Conservation (phyloP, 2,329 filamentous ascomycete species). For the Colletotrichum liaoningense region DNA sequence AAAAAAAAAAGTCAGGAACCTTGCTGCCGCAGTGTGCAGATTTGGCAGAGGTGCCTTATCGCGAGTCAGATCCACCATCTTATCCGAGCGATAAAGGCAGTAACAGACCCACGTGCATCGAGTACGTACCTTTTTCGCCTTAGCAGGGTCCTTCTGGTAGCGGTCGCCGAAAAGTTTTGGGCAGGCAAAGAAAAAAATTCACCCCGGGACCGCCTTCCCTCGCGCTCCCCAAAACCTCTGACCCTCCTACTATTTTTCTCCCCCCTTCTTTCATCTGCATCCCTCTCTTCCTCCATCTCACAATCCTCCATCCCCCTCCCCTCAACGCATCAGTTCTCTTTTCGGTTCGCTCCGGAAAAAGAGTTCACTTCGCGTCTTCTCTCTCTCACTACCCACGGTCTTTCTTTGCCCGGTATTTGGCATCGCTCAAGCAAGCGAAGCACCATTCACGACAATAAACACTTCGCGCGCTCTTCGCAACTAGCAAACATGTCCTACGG, state of each 20-base stretch:
- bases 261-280: slow-evolving; percentile 26
- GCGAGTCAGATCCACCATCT: slow-evolving; percentile 31
- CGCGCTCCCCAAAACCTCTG: slow-evolving; percentile 28
- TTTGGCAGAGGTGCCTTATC: slow-evolving; percentile 28
- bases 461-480: slow-evolving; percentile 11
- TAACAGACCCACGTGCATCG: slow-evolving; percentile 3
- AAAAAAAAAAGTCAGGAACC: slow-evolving; percentile 18
- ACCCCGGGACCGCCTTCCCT: slow-evolving; percentile 28
- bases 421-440: slow-evolving; percentile 17
- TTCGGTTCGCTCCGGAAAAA: slow-evolving; percentile 31
- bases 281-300: slow-evolving; percentile 33
- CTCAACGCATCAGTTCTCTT: slow-evolving; percentile 25
- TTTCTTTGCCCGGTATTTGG: slow-evolving; percentile 21
- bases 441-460: not conserved
- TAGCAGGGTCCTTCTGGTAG: slow-evolving; percentile 27
- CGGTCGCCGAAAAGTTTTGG: slow-evolving; percentile 33
- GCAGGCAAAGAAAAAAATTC: slow-evolving; percentile 31
- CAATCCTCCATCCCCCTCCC: slow-evolving; percentile 17
- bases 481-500: slow-evolving; percentile 59
- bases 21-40: not conserved
- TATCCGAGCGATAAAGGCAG: slow-evolving; percentile 17
- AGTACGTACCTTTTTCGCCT: slow-evolving; percentile 34
- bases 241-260: slow-evolving; percentile 23
- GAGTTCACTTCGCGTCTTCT: not conserved
- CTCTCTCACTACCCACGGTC: slow-evolving; percentile 15